Evolutionary conservation across 129 eudicot species (phyloP), one percentile per base, ranked within the genome.

Genomic region (Artemisia tridentata): DNA sequence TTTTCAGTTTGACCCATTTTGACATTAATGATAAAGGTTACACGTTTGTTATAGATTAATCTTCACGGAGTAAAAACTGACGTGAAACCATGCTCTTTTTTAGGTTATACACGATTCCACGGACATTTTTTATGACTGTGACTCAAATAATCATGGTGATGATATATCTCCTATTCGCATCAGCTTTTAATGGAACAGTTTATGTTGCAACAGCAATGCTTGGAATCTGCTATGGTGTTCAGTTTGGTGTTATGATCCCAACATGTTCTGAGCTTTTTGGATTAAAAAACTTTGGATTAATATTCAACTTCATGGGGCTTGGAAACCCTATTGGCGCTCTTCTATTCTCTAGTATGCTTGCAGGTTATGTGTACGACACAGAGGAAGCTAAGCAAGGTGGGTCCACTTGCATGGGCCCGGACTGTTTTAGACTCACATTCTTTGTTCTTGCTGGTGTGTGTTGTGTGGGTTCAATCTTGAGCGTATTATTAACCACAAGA

Each of bases 261-360:
- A 92, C 98, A 27, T 82, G 89, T 48, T 92, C 98, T 1, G 98
- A 92, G 80, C 91, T 92, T 53, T 92, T 92, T 20, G 98, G 98
- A 0, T 63, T 92, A 79, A 92, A 74, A 45, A 79, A 88, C 79
- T 88, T 92, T 57, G 98, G 98, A 20, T 60, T 92, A 59, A 82
- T 92, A 48, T 88, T 76, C 78, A 92, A 92, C 81, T 92, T 92
- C 67, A 92, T 92, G 90, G 84, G 73, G 59, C 78, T 92, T 3
- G 96, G 98, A 11, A 88, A 88, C 66, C 98, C 98, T 34, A n/a
- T 81, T 3, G 98, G 98, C 5, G 96, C 98, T 3, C 80, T 86
- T 65, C 67, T 92, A 57, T 88, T 91, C 79, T 91, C 97, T 2
- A 88, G 92, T 54, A 31, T 69, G 75, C 87, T 91, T 8, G 97